Percentiles rank a stretch among this genome's conserved stretches.
These are phyloP conservation scores for Epichloe gansuensis DNA, from an alignment of 2,329 filamentous ascomycete species.

Conservation along the genomic window DNA sequence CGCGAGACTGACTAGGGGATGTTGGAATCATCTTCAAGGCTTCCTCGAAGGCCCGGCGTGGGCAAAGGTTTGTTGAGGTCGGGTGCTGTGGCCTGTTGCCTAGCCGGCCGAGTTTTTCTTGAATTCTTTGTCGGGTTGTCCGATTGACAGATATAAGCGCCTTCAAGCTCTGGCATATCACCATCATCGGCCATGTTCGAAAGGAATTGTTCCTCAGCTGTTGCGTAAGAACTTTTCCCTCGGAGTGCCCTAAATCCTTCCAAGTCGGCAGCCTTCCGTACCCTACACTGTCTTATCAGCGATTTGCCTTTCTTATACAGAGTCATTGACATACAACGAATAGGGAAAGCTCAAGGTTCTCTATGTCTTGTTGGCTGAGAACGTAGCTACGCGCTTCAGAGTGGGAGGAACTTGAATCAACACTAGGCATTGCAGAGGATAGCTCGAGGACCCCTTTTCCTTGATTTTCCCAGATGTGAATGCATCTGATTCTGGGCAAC, in stretches of 20 bases:
- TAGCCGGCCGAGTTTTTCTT: neutral
- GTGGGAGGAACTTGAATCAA: constrained; percentile 20
- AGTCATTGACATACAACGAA: constrained; percentile 17
- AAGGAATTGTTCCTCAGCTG: constrained; percentile 11
- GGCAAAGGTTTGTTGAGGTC: constrained; percentile 2
- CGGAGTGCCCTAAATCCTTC: constrained; percentile 10
- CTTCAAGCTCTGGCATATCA: neutral
- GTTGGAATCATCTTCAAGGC: neutral
- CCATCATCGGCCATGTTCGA: neutral
- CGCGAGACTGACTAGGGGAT: neutral
- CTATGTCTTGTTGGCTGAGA: constrained; percentile 20
- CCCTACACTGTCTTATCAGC: constrained; percentile 10
- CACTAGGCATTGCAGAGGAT: constrained; percentile 21
- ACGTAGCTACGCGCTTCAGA: constrained; percentile 16
- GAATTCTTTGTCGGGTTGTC: neutral
- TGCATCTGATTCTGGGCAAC: neutral
- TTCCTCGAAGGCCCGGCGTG: neutral
- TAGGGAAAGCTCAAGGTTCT: constrained; percentile 25
- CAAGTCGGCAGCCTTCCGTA: constrained; percentile 11
- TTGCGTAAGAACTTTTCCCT: constrained; percentile 16
- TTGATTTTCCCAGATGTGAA: constrained; percentile 3
- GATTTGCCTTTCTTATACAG: neutral
- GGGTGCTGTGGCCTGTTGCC: neutral
- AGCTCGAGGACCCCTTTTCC: constrained; percentile 21
- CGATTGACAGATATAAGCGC: neutral